Evolutionary conservation across 2,329 filamentous ascomycete genomes (phyloP).

Genomic region (Aaosphaeria pasadenensis): DNA sequence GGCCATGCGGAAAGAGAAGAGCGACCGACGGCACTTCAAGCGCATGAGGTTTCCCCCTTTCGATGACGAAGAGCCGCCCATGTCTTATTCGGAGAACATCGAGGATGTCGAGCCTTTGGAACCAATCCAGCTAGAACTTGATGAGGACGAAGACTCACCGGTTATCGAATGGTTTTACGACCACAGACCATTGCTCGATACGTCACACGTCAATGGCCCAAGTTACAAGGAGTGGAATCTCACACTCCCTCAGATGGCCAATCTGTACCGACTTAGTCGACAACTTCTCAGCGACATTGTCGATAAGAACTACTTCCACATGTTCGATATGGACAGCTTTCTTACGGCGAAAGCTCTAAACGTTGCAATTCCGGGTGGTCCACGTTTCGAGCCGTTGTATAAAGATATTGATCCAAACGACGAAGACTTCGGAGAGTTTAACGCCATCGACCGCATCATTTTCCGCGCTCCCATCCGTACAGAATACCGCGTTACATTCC

Average conservation of each 20-base stretch:
- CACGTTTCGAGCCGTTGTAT: constrained; percentile 93
- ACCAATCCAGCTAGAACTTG: constrained; percentile 97
- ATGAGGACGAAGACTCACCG: constrained; percentile 86
- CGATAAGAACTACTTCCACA: constrained; percentile 96
- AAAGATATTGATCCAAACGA: constrained; percentile 99
- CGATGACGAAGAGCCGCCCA: constrained; percentile 94
- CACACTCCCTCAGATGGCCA: constrained; percentile 90
- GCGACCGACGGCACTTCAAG: constrained; percentile 93
- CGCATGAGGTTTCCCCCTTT: constrained; percentile 98
- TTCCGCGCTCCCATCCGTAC: constrained; percentile 94
- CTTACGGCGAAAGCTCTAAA: constrained; percentile 95
- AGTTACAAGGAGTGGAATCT: constrained; percentile 98
- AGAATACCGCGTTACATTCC: constrained; percentile 92
- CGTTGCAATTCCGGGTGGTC: constrained; percentile 94
- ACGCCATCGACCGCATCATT: constrained; percentile 98
- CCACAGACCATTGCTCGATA: constrained; percentile 84
- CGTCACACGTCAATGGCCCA: constrained; percentile 88
- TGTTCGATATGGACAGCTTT: constrained; percentile 94
- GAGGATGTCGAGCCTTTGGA: constrained; percentile 97
- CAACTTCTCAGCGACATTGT: constrained; percentile 88
- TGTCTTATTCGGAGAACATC: constrained; percentile 98
- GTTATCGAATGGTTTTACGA: constrained; percentile 99
- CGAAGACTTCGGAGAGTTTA: constrained; percentile 99
- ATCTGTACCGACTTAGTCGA: constrained; percentile 85
- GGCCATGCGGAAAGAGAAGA: constrained; percentile 96